Evolutionary conservation across 345 rosid species (phyloP), one percentile per base, ranked within the genome.

Genomic region (Populus davidiana): DNA sequence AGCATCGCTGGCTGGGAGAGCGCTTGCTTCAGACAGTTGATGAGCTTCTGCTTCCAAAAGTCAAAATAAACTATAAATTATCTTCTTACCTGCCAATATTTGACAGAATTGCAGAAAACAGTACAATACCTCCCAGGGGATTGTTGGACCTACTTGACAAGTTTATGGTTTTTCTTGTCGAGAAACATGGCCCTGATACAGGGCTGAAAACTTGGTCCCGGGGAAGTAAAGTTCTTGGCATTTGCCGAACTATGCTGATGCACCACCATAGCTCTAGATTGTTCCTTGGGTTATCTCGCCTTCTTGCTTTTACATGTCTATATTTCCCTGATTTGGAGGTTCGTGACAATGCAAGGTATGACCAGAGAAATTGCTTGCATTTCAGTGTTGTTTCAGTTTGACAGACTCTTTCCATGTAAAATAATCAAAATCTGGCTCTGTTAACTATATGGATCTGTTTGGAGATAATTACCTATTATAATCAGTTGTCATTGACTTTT

Each of bases 291-390:
- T 86, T 96, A 78, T 93, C 96, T 71, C 94, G 75, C 35, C 98
- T 96, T 74, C 91, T 96, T 77, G 88, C 97, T 63, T 91, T 92
- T 82, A 86, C 84, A 71, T 96, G 97, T 89, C 92, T 92, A 47
- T 92, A 91, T 83, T 93, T 90, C 81, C 99, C 99, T 63, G 98
- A 96, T 81, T 81, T 96, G 81, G 99, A 96, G 85, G 97, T 93
- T 74, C 93, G 99, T 29, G 99, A 93, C 85, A 86, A 83, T 77
- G 98, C 97, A 75, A 92, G 99, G 99, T 95, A 83, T 73, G 77
- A 36, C 77, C 44, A 62, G 73, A 68, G 38, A 44, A 50, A 64
- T 49, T 23, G 50, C 73, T 66, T 71, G 18, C 12, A 67, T 43
- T 5, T 50, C 4, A 5, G n/a, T 50, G 56, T 6, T 50, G 56